Base-by-base conservation (phyloP, 2,329 filamentous ascomycete species). In the Aspergillus glaucus region DNA sequence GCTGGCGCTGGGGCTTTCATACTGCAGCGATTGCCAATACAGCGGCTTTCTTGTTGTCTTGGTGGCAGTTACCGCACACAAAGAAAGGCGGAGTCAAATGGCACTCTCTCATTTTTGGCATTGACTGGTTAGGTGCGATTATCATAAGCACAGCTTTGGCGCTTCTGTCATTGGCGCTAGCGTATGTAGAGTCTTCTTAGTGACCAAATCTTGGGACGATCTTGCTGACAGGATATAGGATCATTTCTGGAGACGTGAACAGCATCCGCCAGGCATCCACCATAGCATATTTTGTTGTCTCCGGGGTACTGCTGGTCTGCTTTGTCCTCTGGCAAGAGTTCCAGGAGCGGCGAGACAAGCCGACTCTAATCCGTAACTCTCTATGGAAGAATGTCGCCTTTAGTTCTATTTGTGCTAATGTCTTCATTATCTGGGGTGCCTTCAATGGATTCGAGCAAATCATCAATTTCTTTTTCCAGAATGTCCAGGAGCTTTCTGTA, bases 51-150 rank as follows among this genome's bases (percentile, higher is more conserved):
- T 15, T 43, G 4, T 15, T 43, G 7, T 26, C 42, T 26, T 14
- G 14, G 17, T 43, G 42, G 42, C 14, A 26, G 21, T 24, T 76
- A 10, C 71, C 71, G 28, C 24, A 26, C 24, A 26, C 24, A 26
- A 26, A 26, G 7, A 46, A 45, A 10, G 42, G 49, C 56, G 32
- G 24, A 26, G 5, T 26, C 24, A 26, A 26, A 8, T 24, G 46
- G 34, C 45, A 42, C 8, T 43, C 37, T 34, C 60, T 61, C 36
- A 54, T 52, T 3, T 72, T 47, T 22, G 52, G 76, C 9, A 75
- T 79, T 43, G 76, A 79, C 51, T 79, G 75, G 76, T 55, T 75
- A 37, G 76, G 75, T 0, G 72, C 69, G 2, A 14, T 65, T 1
- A 62, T 76, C 9, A 65, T 71, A 4, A 75, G 71, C 50, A 58